Evolutionary conservation across 176 grass and related monocot species (phyloP), one percentile per base, ranked within the genome.

Genomic region (Avena insularis): DNA sequence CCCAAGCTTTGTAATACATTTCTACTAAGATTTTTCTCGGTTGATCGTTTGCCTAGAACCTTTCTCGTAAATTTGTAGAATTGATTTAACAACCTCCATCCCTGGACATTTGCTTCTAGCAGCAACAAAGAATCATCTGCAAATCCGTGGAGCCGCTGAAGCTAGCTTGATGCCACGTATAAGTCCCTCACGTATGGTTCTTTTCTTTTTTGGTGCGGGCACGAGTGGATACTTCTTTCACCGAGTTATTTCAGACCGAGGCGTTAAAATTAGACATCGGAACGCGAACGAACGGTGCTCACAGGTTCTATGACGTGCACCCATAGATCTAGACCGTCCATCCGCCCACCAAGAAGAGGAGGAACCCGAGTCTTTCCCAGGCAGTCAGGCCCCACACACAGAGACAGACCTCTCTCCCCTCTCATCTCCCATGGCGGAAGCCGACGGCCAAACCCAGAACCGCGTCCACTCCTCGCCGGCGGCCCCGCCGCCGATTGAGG

Each of bases 381-480:
- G 25, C 15, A 54, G 14, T 2, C 73, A 76, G 73, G 48, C 73
- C 73, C 73, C 73, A 76, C 73, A 23, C 47, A 31, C 73, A 76
- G 48, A 76, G 23, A 53, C 73, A 8, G 79, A 61, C 71, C 71
- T 31, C 71, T 47, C 43, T 12, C 14, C 47, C 63, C 19, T 20
- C 49, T 54, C 48, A 48, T 71, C 84, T 79, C 49, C 84, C 35
- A 86, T 86, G 84, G 75, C 76, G 75, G 84, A 86, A 70, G 33
- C 84, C 15, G 63, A 86, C 64, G 75, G 64, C n/a, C 75, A 79
- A 27, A 20, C 29, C 84, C 71, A 76, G 83, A 53, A 45, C 71
- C 17, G 45, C 43, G 45, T 46, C 57, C 83, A 85, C 20, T 5
- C 75, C 49, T 69, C 23, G 82, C 57, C 82, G 56, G 70, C 81